Conservation (phyloP, 2,329 filamentous ascomycete genomes). For the Botrytis paeoniae region DNA sequence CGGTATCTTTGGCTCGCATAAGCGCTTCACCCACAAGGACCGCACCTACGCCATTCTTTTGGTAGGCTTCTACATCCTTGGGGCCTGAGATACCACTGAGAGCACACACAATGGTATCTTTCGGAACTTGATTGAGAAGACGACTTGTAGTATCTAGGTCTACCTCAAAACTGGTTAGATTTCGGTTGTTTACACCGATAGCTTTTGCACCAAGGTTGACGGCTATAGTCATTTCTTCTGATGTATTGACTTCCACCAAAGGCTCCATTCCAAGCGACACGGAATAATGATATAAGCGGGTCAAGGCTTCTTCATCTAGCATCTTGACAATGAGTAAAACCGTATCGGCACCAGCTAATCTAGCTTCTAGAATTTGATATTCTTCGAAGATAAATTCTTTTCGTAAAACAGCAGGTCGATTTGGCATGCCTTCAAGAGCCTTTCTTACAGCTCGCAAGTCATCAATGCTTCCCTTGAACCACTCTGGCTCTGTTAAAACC, state of each 20-base stretch:
- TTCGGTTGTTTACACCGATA: constrained; percentile 97
- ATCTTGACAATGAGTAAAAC: constrained; percentile 98
- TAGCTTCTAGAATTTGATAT: constrained; percentile 94
- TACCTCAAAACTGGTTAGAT: constrained; percentile 94
- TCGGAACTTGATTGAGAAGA: constrained; percentile 80
- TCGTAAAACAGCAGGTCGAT: constrained; percentile 84
- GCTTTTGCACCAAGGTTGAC: constrained; percentile 83
- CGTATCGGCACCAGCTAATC: constrained; percentile 89
- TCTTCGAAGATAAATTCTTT: constrained; percentile 99
- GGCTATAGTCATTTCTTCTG: constrained; percentile 86
- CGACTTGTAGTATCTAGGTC: constrained; percentile 90
- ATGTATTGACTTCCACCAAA: constrained; percentile 92
- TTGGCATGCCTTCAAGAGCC: constrained; percentile 85
- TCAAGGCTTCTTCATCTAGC: constrained; percentile 73
- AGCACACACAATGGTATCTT: constrained; percentile 85
- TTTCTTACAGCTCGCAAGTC: constrained; percentile 85
- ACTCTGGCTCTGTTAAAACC: constrained; percentile 96
- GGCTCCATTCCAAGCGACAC: constrained; percentile 93
- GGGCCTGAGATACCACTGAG: constrained; percentile 90
- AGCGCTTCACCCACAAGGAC: constrained; percentile 93
- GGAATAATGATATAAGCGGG: constrained; percentile 83
- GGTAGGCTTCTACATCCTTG: constrained; percentile 83
- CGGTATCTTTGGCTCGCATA: constrained; percentile 84
- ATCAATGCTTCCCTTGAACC: constrained; percentile 98
- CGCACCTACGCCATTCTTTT: constrained; percentile 85